These are phyloP conservation scores for Pythium aquatile DNA, from an alignment of 352 stramenopile species.

Conservation along the genomic window DNA sequence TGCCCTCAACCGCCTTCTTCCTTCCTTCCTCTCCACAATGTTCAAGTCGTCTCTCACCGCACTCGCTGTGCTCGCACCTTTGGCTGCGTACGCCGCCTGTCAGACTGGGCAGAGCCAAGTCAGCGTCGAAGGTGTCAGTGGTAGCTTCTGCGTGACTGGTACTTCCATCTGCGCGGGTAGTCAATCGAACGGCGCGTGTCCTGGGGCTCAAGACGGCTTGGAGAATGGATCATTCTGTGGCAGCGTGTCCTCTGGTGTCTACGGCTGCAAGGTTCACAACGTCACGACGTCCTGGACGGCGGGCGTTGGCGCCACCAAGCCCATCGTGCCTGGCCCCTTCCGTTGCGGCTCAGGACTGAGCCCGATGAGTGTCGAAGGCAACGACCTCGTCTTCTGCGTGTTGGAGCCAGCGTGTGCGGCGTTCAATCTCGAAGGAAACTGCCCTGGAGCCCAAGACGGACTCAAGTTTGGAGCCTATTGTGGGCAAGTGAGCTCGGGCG, in stretches of 20 bases:
- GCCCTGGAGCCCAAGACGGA: not conserved
- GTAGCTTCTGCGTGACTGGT: not conserved
- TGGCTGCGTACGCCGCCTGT: not conserved
- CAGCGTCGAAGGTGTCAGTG: not conserved
- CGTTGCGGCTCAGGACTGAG: conserved; percentile 1
- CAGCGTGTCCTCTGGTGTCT: not conserved
- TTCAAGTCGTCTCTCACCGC: not conserved
- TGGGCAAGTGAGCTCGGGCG: conserved; percentile 1
- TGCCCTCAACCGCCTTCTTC: not conserved
- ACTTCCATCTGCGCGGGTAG: not conserved
- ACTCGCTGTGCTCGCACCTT: not conserved
- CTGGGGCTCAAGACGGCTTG: not conserved
- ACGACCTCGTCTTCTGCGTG: conserved; percentile 5
- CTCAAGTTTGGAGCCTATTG: conserved; percentile 5
- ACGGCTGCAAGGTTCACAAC: conserved; percentile 1
- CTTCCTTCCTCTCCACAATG: not conserved
- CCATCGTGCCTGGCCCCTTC: not conserved
- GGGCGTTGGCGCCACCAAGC: not conserved
- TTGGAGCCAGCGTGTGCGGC: not conserved
- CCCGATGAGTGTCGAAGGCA: conserved; percentile 16
- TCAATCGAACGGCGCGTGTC: not conserved
- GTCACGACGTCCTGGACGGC: not conserved
- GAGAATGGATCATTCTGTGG: not conserved
- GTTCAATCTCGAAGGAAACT: conserved; percentile 3
- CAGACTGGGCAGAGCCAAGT: not conserved